A percentile compares a stretch with the other conserved stretches of the same genome.
phyloP scores from a whole-genome alignment of 2,329 filamentous ascomycete genomes.

The Penicillium sp. region DNA sequence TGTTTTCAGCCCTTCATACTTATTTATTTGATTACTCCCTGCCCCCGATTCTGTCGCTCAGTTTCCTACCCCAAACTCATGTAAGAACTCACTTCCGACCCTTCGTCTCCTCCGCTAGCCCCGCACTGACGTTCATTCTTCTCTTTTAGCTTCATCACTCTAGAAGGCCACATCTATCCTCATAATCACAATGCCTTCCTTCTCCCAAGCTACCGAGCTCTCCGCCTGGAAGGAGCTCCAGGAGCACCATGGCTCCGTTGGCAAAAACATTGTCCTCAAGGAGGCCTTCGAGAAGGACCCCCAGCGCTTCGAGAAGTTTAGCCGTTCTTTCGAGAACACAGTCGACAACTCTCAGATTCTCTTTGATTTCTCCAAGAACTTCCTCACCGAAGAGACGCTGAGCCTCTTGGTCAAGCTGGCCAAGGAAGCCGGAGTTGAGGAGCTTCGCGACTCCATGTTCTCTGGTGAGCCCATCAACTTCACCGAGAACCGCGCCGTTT shows the following conservation, averaged over 20 bases:
- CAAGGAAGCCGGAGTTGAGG: slow-evolving; percentile 85
- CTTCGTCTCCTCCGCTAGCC: slow-evolving; percentile 19
- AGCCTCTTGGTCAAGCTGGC: slow-evolving; percentile 86
- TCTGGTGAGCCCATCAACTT: slow-evolving; percentile 99
- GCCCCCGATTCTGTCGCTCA: slow-evolving; percentile 14
- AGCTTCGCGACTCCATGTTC: slow-evolving; percentile 98
- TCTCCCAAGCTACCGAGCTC: slow-evolving; percentile 79
- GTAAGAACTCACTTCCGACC: slow-evolving; percentile 10
- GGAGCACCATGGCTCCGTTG: slow-evolving; percentile 83
- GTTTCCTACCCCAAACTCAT: slow-evolving; percentile 2
- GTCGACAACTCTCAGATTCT: slow-evolving; percentile 84
- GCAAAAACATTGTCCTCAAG: slow-evolving; percentile 90
- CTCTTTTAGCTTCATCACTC: slow-evolving; percentile 7
- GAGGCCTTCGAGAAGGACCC: slow-evolving; percentile 90
- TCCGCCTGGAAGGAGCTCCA: slow-evolving; percentile 89
- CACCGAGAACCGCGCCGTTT: slow-evolving; percentile 94
- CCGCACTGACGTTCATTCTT: slow-evolving; percentile 33
- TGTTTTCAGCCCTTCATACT: slow-evolving; percentile 18
- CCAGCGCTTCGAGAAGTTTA: slow-evolving; percentile 87
- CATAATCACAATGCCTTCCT: slow-evolving; percentile 41
- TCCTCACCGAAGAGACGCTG: slow-evolving; percentile 90
- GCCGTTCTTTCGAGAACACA: slow-evolving; percentile 78
- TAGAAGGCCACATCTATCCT: background rate
- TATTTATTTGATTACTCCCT: slow-evolving; percentile 17
- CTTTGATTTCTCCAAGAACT: slow-evolving; percentile 99